phyloP scores from a whole-genome alignment of 441 rosid species.

The Brassica balearica region DNA sequence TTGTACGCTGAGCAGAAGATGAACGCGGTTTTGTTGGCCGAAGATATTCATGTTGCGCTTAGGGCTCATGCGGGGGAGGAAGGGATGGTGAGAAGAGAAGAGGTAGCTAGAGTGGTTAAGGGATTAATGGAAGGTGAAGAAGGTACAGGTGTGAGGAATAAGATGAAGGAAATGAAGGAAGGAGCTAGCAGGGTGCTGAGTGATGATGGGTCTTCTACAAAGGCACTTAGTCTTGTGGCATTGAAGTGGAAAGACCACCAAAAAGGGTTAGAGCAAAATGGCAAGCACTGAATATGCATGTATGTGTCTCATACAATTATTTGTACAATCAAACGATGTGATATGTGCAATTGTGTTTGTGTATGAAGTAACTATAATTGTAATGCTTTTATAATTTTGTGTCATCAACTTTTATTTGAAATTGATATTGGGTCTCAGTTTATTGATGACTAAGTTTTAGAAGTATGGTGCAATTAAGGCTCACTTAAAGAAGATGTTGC shows the following conservation, averaged over 20 bases:
- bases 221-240: conserved; percentile 41
- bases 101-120: conserved; percentile 42
- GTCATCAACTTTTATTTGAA: conserved; percentile 2
- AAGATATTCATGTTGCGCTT: conserved; percentile 42
- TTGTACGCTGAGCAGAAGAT: conserved; percentile 51
- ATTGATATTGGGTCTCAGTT: background rate
- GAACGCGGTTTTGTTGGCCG: conserved; percentile 45
- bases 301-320: background rate
- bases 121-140: conserved; percentile 52
- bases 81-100: conserved; percentile 45
- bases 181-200: conserved; percentile 41
- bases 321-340: background rate
- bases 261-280: conserved; percentile 28
- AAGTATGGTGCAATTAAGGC: background rate
- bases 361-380: conserved; percentile 7
- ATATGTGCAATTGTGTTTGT: conserved; percentile 16
- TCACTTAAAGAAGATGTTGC: background rate
- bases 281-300: conserved; percentile 21
- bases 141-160: conserved; percentile 40
- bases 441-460: background rate
- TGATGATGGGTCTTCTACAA: conserved; percentile 48
- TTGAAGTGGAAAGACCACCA: conserved; percentile 42
- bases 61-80: conserved; percentile 34
- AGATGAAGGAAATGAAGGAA: conserved; percentile 40
- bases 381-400: background rate